Percentiles rank a stretch among this genome's conserved stretches.
Evolutionary conservation across 768 basidiomycete genomes (phyloP).

Genomic region (Lentinula aciculospora): DNA sequence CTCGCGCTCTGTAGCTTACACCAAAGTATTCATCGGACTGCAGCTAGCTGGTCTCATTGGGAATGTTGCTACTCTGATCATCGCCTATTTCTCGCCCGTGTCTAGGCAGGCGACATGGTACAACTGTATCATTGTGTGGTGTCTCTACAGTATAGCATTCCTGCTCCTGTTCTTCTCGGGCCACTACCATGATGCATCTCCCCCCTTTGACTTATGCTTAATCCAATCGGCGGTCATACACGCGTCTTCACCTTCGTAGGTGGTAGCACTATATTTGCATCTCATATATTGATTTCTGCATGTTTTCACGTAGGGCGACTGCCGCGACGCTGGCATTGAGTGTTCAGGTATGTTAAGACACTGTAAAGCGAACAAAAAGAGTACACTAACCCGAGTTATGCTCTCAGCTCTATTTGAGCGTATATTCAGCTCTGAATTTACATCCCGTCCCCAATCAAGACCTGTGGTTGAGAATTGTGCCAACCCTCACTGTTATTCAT

Average conservation of each 20-base stretch:
- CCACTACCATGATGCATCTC: slow-evolving; percentile 17
- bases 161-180: slow-evolving; percentile 26
- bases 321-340: background rate
- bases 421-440: background rate
- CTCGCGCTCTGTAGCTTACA: background rate
- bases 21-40: slow-evolving; percentile 20
- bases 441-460: background rate
- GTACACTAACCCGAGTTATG: too few relatives aligned
- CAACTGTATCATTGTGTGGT: slow-evolving; percentile 30
- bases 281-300: background rate
- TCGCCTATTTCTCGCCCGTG: slow-evolving; percentile 20
- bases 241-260: slow-evolving; percentile 26
- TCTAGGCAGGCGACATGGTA: slow-evolving; percentile 23
- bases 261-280: background rate
- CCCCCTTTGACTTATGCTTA: slow-evolving; percentile 20
- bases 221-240: slow-evolving; percentile 27
- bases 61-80: slow-evolving; percentile 18
- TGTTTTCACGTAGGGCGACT: background rate
- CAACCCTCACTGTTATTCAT: background rate
- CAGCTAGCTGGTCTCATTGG: slow-evolving; percentile 22
- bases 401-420: background rate
- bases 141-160: slow-evolving; percentile 27
- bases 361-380: too few relatives aligned
- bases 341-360: background rate
- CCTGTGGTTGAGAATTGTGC: background rate